phyloP scores from a whole-genome alignment of 2,329 filamentous ascomycete species.

The Talaromyces islandicus region DNA sequence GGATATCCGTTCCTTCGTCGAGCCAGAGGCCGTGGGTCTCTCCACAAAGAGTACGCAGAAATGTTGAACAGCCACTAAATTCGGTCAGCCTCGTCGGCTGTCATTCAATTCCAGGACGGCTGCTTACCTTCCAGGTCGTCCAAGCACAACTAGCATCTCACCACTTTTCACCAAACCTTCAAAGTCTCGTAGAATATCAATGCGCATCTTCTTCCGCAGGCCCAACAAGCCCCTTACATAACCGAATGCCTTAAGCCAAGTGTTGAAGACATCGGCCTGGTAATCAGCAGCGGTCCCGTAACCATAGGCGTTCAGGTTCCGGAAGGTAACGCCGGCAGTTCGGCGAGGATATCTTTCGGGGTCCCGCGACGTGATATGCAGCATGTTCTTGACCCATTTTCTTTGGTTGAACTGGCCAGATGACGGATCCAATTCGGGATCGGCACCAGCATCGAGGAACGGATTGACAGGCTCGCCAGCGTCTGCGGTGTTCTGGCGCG shows the following conservation, averaged over 20 bases:
- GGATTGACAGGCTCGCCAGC: conserved; percentile 23
- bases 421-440: conserved; percentile 37
- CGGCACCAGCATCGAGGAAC: conserved; percentile 26
- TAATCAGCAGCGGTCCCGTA: conserved; percentile 39
- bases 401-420: conserved; percentile 38
- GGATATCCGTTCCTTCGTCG: conserved; percentile 63
- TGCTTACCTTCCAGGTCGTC: conserved; percentile 35
- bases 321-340: conserved; percentile 38
- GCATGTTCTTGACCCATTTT: conserved; percentile 40
- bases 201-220: conserved; percentile 37
- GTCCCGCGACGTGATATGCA: conserved; percentile 27
- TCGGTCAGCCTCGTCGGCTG: not conserved
- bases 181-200: conserved; percentile 60
- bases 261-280: conserved; percentile 39
- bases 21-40: conserved; percentile 73
- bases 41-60: conserved; percentile 74
- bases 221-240: conserved; percentile 27
- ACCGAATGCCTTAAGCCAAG: conserved; percentile 27
- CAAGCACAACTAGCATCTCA: conserved; percentile 54
- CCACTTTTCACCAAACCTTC: conserved; percentile 56
- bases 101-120: not conserved
- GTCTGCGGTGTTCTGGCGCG: conserved; percentile 2
- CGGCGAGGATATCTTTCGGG: conserved; percentile 28
- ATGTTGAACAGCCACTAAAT: conserved; percentile 60
- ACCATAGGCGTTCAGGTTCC: conserved; percentile 40